These are phyloP conservation scores for Stereum hirsutum DNA, from an alignment of 1,284 basidiomycete species.

Conservation along the genomic window DNA sequence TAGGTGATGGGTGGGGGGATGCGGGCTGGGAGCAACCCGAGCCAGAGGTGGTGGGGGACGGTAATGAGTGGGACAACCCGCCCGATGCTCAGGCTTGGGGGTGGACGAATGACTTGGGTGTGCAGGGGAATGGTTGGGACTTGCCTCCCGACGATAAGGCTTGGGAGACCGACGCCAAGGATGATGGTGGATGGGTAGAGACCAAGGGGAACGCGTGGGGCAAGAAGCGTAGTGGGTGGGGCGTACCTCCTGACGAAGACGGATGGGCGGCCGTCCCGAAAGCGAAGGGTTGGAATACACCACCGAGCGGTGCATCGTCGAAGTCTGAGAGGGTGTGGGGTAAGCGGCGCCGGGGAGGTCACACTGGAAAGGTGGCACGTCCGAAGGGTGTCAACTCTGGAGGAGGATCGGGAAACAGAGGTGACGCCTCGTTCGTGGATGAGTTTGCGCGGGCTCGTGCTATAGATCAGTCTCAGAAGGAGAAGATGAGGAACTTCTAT, in stretches of 20 bases:
- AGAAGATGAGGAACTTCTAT: slow-evolving; percentile 39
- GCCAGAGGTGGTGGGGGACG: no score
- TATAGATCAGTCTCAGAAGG: slow-evolving; percentile 27
- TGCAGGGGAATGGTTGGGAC: no score
- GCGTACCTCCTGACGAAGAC: neutral
- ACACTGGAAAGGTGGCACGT: neutral
- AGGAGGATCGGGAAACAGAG: slow-evolving; percentile 7
- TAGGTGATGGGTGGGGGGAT: slow-evolving; percentile 5
- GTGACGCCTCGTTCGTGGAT: slow-evolving; percentile 34
- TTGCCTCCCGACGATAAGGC: slow-evolving; percentile 6
- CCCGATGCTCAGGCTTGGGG: neutral
- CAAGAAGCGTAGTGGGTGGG: no score
- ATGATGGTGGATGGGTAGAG: slow-evolving; percentile 3
- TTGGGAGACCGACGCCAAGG: slow-evolving; percentile 8
- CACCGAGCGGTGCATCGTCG: no score
- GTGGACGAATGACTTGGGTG: no score
- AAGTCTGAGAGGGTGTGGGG: neutral
- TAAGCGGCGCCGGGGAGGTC: neutral
- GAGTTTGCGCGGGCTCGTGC: slow-evolving; percentile 31
- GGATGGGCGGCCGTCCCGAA: neutral
- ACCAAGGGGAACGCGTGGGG: neutral
- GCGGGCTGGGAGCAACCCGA: slow-evolving; percentile 7
- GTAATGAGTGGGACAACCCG: neutral
- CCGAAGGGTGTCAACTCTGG: slow-evolving; percentile 1
- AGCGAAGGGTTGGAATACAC: neutral